Percentiles rank a stretch among this genome's conserved stretches.
phyloP scores from a whole-genome alignment of 2,329 filamentous ascomycete genomes.

The Teratosphaeria destructans region DNA sequence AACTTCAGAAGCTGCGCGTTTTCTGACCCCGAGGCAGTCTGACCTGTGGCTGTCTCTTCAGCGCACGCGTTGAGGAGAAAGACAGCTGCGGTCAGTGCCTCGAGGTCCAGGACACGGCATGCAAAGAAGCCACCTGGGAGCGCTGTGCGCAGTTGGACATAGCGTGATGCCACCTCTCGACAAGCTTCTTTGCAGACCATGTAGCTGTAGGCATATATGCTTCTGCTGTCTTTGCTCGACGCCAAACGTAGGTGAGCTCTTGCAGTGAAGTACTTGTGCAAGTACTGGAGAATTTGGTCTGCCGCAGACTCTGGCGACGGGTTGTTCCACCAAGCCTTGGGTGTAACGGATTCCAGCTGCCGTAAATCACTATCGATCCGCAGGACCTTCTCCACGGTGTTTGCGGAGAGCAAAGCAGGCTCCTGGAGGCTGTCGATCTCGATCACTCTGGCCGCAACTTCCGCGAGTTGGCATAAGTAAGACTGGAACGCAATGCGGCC shows the following conservation, averaged over 20 bases:
- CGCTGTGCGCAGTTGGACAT: constrained; percentile 10
- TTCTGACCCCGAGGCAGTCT: neutral
- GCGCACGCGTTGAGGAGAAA: constrained; percentile 10
- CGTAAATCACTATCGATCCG: constrained; percentile 15
- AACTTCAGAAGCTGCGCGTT: neutral
- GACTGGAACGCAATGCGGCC: constrained; percentile 2
- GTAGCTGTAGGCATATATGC: constrained; percentile 17
- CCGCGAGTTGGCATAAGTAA: constrained; percentile 7
- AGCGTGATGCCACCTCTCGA: constrained; percentile 11
- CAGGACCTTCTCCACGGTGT: constrained; percentile 10
- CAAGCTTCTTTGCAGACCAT: constrained; percentile 16
- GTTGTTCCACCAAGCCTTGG: constrained; percentile 15
- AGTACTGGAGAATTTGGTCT: constrained; percentile 16
- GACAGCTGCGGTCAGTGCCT: constrained; percentile 16
- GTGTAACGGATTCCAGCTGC: constrained; percentile 11
- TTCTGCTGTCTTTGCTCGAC: constrained; percentile 13
- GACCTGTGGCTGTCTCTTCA: neutral
- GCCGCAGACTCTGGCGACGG: constrained; percentile 4
- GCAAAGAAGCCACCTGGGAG: constrained; percentile 19
- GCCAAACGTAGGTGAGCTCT: constrained; percentile 18
- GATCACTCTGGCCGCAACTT: constrained; percentile 5
- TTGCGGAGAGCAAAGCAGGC: neutral
- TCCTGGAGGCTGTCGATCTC: constrained; percentile 5
- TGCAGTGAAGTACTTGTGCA: constrained; percentile 17
- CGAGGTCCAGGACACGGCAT: constrained; percentile 17